Base-by-base conservation (phyloP, 1,139 yeast genomes). In the Scheffersomyces quercinus region DNA sequence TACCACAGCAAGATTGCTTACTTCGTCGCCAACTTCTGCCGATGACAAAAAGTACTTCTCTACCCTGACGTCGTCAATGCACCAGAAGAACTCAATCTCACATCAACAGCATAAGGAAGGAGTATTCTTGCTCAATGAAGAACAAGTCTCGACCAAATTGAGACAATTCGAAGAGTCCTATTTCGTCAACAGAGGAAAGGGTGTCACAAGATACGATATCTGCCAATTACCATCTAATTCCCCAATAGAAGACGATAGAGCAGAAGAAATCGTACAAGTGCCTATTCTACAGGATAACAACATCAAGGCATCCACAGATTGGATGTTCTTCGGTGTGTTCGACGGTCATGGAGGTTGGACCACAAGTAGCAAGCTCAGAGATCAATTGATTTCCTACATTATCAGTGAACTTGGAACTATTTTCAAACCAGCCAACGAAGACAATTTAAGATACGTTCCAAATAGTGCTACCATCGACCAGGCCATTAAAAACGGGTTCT, bases 271-370 rank as follows among this genome's bases (percentile, higher is more conserved):
- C 36, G 85, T 91, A 10, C 90, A 88, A 48, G 89, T 89, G 0
- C 95, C 96, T 3, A 73, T 83, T 33, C 67, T 77, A 46, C 81
- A 79, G 54, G 76, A 70, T 43, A 77, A 77, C 55, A 76, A 78
- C 49, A 69, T 74, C 43, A 71, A 69, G 43, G 78, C 81, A 2
- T 74, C 79, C 37, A 78, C 95, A 0, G 97, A 91, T 63, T 86
- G 97, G 88, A 86, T 88, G 81, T 89, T 93, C 59, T 95, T 95
- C 78, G 97, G 98, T 3, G 81, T 95, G 0, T 93, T 85, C 62
- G 99, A 93, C 65, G 99, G 99, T 10, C 99, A 93, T 64, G 90
- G 96, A 3, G 99, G 99, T 14, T 90, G 96, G 84, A 88, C 88
- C 47, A 95, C 99, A 1, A 83, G 95, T 47, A 81, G 89, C 29